These are phyloP conservation scores for Carex scoparia DNA, from an alignment of 176 grass and related monocot genomes.

Conservation along the genomic window DNA sequence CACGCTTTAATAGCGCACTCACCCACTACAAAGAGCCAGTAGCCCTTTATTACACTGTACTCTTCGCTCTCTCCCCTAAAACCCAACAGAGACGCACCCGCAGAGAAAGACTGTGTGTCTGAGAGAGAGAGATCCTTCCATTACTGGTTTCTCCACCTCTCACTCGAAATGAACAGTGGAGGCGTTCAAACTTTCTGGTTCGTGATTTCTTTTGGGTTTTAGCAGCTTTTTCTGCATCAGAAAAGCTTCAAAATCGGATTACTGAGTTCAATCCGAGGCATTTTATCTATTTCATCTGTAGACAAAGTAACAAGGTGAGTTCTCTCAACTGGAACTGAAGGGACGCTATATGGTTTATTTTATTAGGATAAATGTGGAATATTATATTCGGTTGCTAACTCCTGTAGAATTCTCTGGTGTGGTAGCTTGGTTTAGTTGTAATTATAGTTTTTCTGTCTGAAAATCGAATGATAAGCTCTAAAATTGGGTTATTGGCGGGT, in stretches of 20 bases:
- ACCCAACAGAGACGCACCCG: not conserved
- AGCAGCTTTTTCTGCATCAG: not conserved
- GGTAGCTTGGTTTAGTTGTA: not conserved
- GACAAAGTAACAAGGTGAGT: too few relatives aligned
- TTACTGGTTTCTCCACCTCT: slow-evolving; percentile 17
- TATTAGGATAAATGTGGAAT: not conserved
- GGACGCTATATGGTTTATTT: not conserved
- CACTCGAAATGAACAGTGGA: not conserved
- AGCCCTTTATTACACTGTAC: slow-evolving; percentile 10
- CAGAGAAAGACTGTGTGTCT: not conserved
- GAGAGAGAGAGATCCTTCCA: not conserved
- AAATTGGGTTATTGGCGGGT: not conserved
- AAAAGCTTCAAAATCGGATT: not conserved
- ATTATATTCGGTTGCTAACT: not conserved
- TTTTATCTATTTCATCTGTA: too few relatives aligned
- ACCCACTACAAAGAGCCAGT: not conserved
- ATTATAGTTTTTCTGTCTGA: not conserved
- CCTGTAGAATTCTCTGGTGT: not conserved
- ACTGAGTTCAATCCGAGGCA: too few relatives aligned
- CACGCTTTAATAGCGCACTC: slow-evolving; percentile 7
- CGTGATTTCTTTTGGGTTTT: slow-evolving; percentile 7
- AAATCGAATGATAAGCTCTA: slow-evolving; percentile 6
- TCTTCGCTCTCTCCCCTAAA: slow-evolving; percentile 2
- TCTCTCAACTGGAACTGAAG: too few relatives aligned
- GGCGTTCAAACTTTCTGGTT: not conserved